These are phyloP conservation scores for Microcyclospora pomicola DNA, from an alignment of 2,329 filamentous ascomycete genomes.

Conservation along the genomic window DNA sequence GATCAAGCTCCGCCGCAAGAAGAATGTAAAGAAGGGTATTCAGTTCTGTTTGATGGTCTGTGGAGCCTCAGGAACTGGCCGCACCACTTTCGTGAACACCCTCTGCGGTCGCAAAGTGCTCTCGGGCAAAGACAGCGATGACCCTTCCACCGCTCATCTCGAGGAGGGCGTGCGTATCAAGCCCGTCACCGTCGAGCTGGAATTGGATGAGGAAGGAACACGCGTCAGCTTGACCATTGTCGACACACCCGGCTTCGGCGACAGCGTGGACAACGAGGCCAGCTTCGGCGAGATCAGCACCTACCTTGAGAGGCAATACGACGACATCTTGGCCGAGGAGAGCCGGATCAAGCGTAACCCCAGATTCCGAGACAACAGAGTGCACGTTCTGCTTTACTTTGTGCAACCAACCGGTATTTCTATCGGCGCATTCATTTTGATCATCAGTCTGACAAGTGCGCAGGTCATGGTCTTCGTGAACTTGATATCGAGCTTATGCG, in stretches of 20 bases:
- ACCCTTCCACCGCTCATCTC: conserved; percentile 72
- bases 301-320: conserved; percentile 97
- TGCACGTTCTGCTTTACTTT: conserved; percentile 97
- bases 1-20: conserved; percentile 98
- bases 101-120: conserved; percentile 93
- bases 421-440: background rate
- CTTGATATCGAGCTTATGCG: conserved; percentile 99
- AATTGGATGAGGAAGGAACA: conserved; percentile 95
- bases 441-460: background rate
- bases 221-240: conserved; percentile 97
- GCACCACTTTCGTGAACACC: conserved; percentile 98
- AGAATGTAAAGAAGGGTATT: conserved; percentile 99
- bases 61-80: conserved; percentile 93
- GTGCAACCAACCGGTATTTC: conserved; percentile 76
- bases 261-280: conserved; percentile 93
- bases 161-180: conserved; percentile 98
- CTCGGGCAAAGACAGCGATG: conserved; percentile 81
- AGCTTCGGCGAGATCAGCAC: conserved; percentile 97
- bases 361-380: conserved; percentile 96
- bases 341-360: conserved; percentile 99
- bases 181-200: conserved; percentile 90
- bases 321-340: conserved; percentile 97
- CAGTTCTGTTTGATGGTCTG: conserved; percentile 99
- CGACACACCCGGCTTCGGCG: conserved; percentile 94
- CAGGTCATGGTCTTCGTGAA: conserved; percentile 65